These are phyloP conservation scores for Lyophyllum decastes DNA, from an alignment of 768 basidiomycete species.

Conservation along the genomic window DNA sequence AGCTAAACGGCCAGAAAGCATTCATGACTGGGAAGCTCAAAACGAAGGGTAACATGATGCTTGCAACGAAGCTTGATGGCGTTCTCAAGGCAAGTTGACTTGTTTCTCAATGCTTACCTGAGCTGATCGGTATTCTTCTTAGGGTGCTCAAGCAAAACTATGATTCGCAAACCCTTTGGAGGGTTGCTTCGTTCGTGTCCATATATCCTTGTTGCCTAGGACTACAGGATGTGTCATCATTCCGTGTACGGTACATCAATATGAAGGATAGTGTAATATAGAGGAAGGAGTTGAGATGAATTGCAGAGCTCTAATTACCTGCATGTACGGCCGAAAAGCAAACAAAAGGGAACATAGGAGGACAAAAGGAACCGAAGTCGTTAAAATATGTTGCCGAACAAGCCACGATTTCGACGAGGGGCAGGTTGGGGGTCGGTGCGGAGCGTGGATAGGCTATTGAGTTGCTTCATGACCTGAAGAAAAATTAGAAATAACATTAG, in stretches of 20 bases:
- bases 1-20: conserved; percentile 91
- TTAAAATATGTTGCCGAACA: conserved; percentile 78
- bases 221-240: conserved; percentile 3
- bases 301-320: conserved; percentile 8
- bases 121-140: neutral
- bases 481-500: neutral
- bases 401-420: conserved; percentile 72
- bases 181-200: neutral
- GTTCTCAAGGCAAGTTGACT: conserved; percentile 68
- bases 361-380: conserved; percentile 3
- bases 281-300: conserved; percentile 5
- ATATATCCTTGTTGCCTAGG: conserved; percentile 11
- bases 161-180: conserved; percentile 21
- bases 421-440: conserved; percentile 79
- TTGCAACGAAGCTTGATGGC: conserved; percentile 86
- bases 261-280: conserved; percentile 7
- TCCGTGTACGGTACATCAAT: conserved; percentile 10
- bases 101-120: neutral
- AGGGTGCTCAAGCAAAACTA: conserved; percentile 50
- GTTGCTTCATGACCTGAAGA: conserved; percentile 87
- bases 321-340: neutral
- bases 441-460: conserved; percentile 88
- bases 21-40: conserved; percentile 96
- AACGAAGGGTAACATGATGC: conserved; percentile 91
- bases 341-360: neutral